Conservation (phyloP, 495 filamentous ascomycete genomes). For the Penicillium silybi region DNA sequence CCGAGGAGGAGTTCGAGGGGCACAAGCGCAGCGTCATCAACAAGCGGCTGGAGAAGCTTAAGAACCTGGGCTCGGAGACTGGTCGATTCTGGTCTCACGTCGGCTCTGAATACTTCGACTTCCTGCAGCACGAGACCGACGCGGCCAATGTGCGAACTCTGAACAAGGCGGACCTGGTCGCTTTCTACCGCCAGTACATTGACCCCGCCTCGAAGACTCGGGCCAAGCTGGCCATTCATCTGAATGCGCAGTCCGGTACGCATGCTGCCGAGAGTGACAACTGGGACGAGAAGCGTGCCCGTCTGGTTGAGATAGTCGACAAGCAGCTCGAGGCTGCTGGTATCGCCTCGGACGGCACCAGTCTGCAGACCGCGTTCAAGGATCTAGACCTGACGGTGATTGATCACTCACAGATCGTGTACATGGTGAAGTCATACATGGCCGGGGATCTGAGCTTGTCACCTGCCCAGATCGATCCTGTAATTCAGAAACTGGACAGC, state of each 20-base stretch:
- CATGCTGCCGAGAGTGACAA: conserved; percentile 29
- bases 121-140: conserved; percentile 74
- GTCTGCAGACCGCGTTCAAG: conserved; percentile 42
- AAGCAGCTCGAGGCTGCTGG: conserved; percentile 52
- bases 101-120: conserved; percentile 82
- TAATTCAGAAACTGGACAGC: conserved; percentile 44
- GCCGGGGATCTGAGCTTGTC: conserved; percentile 41
- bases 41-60: conserved; percentile 85
- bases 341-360: conserved; percentile 40
- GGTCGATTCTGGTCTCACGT: conserved; percentile 81
- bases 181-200: conserved; percentile 77
- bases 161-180: conserved; percentile 71
- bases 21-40: conserved; percentile 89
- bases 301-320: conserved; percentile 45
- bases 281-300: conserved; percentile 48
- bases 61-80: conserved; percentile 85
- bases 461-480: conserved; percentile 36
- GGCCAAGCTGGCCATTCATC: conserved; percentile 77
- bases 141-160: conserved; percentile 68
- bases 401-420: conserved; percentile 40
- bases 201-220: conserved; percentile 66
- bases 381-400: conserved; percentile 43
- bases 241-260: conserved; percentile 65
- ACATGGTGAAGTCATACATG: conserved; percentile 48
- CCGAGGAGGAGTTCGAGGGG: conserved; percentile 78